Evolutionary conservation across 2,329 filamentous ascomycete species (phyloP).

Genomic region (Dryadomyces sulphureus): DNA sequence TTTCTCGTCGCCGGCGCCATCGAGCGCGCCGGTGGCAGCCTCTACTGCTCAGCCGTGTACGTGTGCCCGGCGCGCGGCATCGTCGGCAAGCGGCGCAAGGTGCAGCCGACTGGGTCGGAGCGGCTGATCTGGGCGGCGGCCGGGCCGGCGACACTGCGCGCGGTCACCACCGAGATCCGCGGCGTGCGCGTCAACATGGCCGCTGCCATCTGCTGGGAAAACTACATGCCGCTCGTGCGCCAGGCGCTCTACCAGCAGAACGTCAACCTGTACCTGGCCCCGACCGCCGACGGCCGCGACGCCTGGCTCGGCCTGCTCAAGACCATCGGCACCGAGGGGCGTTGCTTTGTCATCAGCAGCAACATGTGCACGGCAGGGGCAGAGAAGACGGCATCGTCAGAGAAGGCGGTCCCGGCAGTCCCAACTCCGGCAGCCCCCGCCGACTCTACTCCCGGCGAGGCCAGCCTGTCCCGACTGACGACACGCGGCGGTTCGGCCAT

Average conservation of each 20-base stretch:
- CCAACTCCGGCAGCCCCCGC: not conserved
- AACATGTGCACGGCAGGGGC: slow-evolving; percentile 56
- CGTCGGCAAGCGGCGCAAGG: slow-evolving; percentile 77
- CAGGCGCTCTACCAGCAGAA: slow-evolving; percentile 80
- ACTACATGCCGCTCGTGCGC: slow-evolving; percentile 82
- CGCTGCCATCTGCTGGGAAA: slow-evolving; percentile 91
- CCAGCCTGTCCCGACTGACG: slow-evolving; percentile 1
- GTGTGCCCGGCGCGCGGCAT: slow-evolving; percentile 60
- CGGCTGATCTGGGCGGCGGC: slow-evolving; percentile 83
- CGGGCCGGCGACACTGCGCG: slow-evolving; percentile 60
- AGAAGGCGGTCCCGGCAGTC: not conserved
- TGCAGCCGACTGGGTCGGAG: slow-evolving; percentile 81
- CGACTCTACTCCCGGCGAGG: not conserved
- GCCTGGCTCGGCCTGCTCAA: slow-evolving; percentile 74
- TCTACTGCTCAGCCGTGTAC: slow-evolving; percentile 76
- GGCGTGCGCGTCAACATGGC: slow-evolving; percentile 69
- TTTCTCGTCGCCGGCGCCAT: slow-evolving; percentile 71
- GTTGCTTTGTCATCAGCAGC: slow-evolving; percentile 71
- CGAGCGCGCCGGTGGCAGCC: slow-evolving; percentile 63
- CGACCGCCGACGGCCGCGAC: slow-evolving; percentile 73
- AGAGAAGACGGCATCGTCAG: not conserved
- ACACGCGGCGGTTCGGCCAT: slow-evolving; percentile 69
- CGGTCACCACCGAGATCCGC: slow-evolving; percentile 64
- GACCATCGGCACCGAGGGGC: slow-evolving; percentile 66
- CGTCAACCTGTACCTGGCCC: slow-evolving; percentile 80